These are phyloP conservation scores for Neurospora discreta DNA, from an alignment of 495 filamentous ascomycete species.

Conservation along the genomic window DNA sequence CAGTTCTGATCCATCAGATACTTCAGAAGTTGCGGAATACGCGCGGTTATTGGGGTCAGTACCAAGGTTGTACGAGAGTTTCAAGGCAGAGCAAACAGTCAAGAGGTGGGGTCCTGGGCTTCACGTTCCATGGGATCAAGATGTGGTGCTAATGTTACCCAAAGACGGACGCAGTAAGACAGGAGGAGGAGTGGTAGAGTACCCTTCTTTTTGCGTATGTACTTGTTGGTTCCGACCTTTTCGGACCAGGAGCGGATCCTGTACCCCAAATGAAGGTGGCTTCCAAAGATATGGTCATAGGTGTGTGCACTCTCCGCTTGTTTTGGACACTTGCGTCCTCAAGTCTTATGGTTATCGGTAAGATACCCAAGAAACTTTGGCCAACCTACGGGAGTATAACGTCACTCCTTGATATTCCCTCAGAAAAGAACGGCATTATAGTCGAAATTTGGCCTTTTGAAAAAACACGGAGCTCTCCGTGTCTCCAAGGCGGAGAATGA, in stretches of 20 bases:
- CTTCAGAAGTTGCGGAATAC: neutral
- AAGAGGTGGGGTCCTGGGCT: neutral
- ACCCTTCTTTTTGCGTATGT: neutral
- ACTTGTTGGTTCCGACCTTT: neutral
- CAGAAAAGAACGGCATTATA: neutral
- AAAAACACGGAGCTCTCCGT: neutral
- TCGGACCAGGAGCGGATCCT: neutral
- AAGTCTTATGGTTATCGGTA: neutral
- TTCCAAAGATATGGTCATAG: neutral
- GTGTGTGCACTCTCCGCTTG: neutral
- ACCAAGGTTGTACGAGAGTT: neutral
- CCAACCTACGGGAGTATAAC: neutral
- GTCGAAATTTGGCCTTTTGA: neutral
- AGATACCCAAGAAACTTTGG: neutral
- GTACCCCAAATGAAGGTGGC: neutral
- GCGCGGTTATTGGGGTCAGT: neutral
- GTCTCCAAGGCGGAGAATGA: neutral
- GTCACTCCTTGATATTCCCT: neutral
- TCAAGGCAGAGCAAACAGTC: neutral
- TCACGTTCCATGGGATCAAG: neutral
- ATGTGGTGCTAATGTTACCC: neutral
- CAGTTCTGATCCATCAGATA: neutral
- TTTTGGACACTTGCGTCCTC: neutral
- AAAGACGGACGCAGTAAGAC: neutral
- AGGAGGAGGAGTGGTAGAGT: neutral